Evolutionary conservation across 2,329 filamentous ascomycete species (phyloP).

Genomic region (Stagonosporopsis tanaceti): DNA sequence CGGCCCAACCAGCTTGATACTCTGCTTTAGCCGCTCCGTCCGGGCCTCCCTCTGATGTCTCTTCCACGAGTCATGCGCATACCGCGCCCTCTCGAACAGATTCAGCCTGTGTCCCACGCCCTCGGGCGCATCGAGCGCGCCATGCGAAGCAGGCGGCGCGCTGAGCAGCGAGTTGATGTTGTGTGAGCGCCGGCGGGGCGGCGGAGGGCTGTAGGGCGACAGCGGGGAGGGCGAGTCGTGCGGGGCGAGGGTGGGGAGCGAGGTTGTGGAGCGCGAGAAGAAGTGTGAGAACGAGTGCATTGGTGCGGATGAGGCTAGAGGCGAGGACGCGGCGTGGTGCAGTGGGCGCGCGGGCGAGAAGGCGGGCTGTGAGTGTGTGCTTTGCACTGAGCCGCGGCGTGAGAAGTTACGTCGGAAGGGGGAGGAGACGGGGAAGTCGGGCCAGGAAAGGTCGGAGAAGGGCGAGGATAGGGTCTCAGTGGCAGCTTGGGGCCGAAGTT

Average conservation of each 20-base stretch:
- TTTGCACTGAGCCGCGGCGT: constrained; percentile 2
- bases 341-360: background rate
- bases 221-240: background rate
- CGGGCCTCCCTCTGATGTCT: constrained; percentile 29
- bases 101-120: background rate
- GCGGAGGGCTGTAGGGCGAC: background rate
- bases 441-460: constrained; percentile 6
- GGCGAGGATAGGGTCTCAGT: background rate
- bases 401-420: constrained; percentile 3
- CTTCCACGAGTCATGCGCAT: constrained; percentile 35
- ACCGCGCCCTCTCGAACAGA: constrained; percentile 31
- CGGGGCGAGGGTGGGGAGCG: background rate
- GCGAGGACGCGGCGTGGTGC: background rate
- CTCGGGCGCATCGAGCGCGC: background rate
- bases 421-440: constrained; percentile 4
- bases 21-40: constrained; percentile 42
- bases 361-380: background rate
- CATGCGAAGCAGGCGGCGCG: background rate
- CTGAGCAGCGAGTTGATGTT: constrained; percentile 13
- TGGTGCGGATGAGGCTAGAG: background rate
- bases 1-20: constrained; percentile 43
- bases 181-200: constrained; percentile 4
- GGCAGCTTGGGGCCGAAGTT: constrained; percentile 1
- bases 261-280: constrained; percentile 2
- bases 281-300: background rate